These are phyloP conservation scores for Juglanconis juglandina DNA, from an alignment of 2,329 filamentous ascomycete species.

Conservation along the genomic window DNA sequence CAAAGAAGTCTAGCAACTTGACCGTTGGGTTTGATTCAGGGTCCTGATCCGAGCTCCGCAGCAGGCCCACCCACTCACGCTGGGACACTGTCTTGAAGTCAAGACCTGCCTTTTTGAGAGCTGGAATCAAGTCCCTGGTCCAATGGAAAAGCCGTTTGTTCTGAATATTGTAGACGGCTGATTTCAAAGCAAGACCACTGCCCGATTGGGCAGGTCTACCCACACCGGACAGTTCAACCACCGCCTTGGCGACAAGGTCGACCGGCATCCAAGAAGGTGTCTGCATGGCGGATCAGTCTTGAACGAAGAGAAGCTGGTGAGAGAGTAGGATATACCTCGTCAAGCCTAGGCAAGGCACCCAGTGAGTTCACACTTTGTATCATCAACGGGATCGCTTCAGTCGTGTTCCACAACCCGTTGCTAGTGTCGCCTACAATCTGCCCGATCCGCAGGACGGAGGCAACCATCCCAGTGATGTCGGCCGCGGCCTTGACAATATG, in stretches of 20 bases:
- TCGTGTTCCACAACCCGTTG: constrained; percentile 48
- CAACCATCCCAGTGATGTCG: constrained; percentile 26
- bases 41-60: constrained; percentile 42
- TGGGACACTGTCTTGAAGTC: constrained; percentile 42
- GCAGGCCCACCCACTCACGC: constrained; percentile 40
- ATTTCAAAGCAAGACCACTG: constrained; percentile 8
- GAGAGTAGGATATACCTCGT: constrained; percentile 29
- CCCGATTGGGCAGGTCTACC: constrained; percentile 14
- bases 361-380: constrained; percentile 42
- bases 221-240: constrained; percentile 35
- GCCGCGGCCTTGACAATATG: constrained; percentile 34
- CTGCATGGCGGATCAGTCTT: too few relatives aligned
- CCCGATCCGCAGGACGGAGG: constrained; percentile 43
- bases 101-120: constrained; percentile 40
- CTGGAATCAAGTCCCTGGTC: constrained; percentile 47
- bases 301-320: too few relatives aligned
- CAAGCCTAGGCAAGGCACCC: constrained; percentile 41
- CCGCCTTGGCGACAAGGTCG: constrained; percentile 38
- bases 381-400: constrained; percentile 51
- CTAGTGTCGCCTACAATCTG: constrained; percentile 48
- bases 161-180: constrained; percentile 44
- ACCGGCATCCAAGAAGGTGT: constrained; percentile 43
- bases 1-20: constrained; percentile 53
- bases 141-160: constrained; percentile 48
- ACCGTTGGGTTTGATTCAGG: constrained; percentile 46